These are phyloP conservation scores for Nitzschia sp. DNA, from an alignment of 108 stramenopile genomes.

Conservation along the genomic window DNA sequence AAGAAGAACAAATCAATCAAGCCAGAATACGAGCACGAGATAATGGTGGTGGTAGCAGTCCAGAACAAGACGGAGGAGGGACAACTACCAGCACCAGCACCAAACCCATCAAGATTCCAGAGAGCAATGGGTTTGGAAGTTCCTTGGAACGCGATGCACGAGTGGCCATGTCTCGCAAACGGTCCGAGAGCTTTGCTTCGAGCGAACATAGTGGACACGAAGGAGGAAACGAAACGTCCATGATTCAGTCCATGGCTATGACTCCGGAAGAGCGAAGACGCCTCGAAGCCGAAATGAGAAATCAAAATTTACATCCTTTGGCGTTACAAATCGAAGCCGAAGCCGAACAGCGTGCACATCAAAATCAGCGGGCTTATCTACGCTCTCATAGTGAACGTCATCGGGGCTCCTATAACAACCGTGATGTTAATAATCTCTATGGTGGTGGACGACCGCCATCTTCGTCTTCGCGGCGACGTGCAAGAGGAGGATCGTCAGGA, in stretches of 20 bases:
- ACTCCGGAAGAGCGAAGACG: conserved; percentile 64
- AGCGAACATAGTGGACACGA: conserved; percentile 13
- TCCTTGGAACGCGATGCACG: conserved; percentile 66
- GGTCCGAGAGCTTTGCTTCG: conserved; percentile 44
- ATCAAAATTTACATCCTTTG: conserved; percentile 68
- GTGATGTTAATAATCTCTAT: not conserved
- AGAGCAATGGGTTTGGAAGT: conserved; percentile 51
- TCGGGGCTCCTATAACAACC: not conserved
- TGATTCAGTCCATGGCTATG: conserved; percentile 57
- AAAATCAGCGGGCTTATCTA: conserved; percentile 60
- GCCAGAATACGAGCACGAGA: conserved; percentile 40
- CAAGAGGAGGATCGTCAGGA: not conserved
- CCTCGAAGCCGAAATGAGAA: conserved; percentile 74
- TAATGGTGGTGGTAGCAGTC: not conserved
- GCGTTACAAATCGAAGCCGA: conserved; percentile 57
- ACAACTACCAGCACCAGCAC: too few species aligned
- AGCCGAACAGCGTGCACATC: conserved; percentile 63
- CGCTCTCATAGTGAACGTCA: conserved; percentile 10
- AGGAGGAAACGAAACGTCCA: conserved; percentile 3
- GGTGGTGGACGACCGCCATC: not conserved
- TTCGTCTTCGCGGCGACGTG: not conserved
- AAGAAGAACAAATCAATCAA: conserved; percentile 59
- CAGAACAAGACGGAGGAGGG: not conserved
- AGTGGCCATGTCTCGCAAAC: conserved; percentile 40
- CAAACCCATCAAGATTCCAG: not conserved